These are phyloP conservation scores for Rhododendron williamsianum DNA, from an alignment of 148 eudicot genomes.

Conservation along the genomic window DNA sequence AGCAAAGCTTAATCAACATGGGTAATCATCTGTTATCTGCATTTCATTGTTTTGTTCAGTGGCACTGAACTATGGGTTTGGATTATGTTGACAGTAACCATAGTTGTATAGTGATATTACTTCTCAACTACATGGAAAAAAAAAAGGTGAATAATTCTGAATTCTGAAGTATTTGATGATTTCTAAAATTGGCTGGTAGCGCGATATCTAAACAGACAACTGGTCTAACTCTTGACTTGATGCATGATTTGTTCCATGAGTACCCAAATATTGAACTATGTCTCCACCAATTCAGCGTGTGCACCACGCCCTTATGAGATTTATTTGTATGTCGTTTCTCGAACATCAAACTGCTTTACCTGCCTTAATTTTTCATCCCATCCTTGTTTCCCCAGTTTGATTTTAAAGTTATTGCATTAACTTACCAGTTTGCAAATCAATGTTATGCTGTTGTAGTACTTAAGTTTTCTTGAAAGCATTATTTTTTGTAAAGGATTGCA, in stretches of 20 bases:
- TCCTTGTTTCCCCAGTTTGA: neutral
- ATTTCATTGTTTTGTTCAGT: neutral
- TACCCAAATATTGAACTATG: neutral
- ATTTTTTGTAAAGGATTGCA: neutral
- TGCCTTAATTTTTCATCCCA: neutral
- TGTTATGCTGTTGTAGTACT: neutral
- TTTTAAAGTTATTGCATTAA: neutral
- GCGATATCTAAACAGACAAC: neutral
- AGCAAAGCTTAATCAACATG: neutral
- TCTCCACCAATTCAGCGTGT: neutral
- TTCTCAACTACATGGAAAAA: neutral
- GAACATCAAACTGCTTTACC: neutral
- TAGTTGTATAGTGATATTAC: neutral
- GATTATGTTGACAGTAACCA: neutral
- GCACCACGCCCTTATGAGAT: neutral
- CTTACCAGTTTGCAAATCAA: neutral
- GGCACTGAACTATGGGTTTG: neutral
- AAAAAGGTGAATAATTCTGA: neutral
- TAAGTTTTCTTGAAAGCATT: neutral
- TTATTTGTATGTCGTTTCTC: neutral
- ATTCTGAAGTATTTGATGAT: neutral
- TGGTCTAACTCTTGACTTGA: neutral
- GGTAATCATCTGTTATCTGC: neutral
- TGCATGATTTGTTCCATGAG: neutral
- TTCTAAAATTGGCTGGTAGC: neutral